A percentile compares a stretch with the other conserved stretches of the same genome.
Evolutionary conservation across 2,329 filamentous ascomycete genomes (phyloP).

Genomic region (Colletotrichum somersetense): DNA sequence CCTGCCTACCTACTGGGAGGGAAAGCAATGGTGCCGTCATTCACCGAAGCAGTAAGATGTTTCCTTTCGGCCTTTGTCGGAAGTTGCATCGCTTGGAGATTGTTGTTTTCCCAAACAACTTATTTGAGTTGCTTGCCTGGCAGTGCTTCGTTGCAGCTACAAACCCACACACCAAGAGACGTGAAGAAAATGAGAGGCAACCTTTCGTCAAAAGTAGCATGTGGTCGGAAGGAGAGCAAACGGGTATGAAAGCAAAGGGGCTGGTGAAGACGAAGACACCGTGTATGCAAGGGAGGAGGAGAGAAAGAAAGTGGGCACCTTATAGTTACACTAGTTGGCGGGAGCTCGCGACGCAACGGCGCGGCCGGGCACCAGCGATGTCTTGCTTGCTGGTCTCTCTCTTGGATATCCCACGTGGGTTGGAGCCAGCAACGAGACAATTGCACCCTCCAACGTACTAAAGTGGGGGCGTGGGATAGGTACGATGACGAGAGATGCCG

Average conservation of each 20-base stretch:
- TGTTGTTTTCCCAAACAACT: background rate
- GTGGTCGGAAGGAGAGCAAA: background rate
- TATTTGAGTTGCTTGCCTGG: background rate
- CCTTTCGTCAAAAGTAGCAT: background rate
- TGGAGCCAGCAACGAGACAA: conserved; percentile 6
- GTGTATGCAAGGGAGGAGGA: conserved; percentile 7
- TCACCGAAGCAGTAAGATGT: background rate
- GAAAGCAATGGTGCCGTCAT: background rate
- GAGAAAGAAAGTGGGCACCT: background rate
- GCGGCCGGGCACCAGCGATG: conserved; percentile 10
- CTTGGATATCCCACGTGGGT: conserved; percentile 20
- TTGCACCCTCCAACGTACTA: background rate
- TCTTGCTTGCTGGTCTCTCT: conserved; percentile 8
- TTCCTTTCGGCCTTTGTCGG: background rate
- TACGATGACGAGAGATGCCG: background rate
- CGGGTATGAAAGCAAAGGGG: background rate
- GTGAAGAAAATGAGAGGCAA: too few relatives aligned
- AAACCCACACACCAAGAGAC: background rate
- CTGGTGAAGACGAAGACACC: too few relatives aligned
- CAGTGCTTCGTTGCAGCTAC: background rate
- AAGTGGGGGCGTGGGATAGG: background rate
- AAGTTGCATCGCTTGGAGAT: background rate
- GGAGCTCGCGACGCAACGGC: conserved; percentile 4
- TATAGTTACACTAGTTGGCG: too few relatives aligned
- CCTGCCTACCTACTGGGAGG: too few relatives aligned